Conservation (phyloP, 2,329 filamentous ascomycete species). For the Aschersonia sp. region DNA sequence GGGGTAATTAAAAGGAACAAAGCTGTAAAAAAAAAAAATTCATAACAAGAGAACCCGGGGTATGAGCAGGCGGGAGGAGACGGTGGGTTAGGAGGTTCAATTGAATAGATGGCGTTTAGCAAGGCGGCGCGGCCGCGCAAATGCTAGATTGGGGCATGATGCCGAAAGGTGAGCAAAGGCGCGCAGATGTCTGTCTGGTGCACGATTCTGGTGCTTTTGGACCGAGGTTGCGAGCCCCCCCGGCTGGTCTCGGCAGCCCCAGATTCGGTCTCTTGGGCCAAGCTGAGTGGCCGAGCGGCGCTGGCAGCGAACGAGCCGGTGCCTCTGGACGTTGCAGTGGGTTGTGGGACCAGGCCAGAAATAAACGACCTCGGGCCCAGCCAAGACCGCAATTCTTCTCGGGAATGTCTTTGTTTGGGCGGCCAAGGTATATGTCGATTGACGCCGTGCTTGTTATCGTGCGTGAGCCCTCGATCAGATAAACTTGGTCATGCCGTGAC, state of each 20-base stretch:
- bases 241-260: constrained; percentile 6
- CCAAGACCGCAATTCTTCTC: background rate
- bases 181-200: background rate
- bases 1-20: too few relatives aligned
- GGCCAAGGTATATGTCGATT: too few relatives aligned
- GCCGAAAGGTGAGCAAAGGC: background rate
- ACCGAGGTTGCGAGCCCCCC: constrained; percentile 6
- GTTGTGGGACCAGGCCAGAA: background rate
- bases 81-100: too few relatives aligned
- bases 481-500: too few relatives aligned
- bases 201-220: background rate
- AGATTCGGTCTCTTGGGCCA: constrained; percentile 3
- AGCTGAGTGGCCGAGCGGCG: background rate
- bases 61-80: too few relatives aligned
- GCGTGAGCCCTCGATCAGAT: too few relatives aligned
- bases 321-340: background rate
- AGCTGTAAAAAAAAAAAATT: too few relatives aligned
- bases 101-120: constrained; percentile 1
- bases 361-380: background rate
- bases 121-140: constrained; percentile 1
- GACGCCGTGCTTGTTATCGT: too few relatives aligned
- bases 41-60: too few relatives aligned
- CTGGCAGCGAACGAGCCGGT: background rate
- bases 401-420: too few relatives aligned
- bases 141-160: constrained; percentile 5